Evolutionary conservation across 495 filamentous ascomycete species (phyloP), one percentile per base, ranked within the genome.

Genomic region (Trichoderma virens): DNA sequence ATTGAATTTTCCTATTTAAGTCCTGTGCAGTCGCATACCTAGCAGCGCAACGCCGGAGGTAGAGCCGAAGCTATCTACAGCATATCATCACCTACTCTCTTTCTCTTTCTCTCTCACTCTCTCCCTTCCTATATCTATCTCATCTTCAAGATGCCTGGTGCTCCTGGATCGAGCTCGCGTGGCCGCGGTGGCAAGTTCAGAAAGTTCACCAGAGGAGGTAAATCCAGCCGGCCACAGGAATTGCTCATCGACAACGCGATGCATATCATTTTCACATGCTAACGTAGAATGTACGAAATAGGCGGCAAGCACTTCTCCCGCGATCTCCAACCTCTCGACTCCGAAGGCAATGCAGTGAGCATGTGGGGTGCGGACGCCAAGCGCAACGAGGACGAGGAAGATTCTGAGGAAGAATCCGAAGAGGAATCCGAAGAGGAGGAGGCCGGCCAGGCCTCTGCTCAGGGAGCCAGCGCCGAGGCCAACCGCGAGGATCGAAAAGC

Each of bases 231-330:
- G 28, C 28, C 28, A 20, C 34, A 7, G 34, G 6, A 7, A 2
- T 35, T 35, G 34, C 34, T 35, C 34, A 13, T 8, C 45, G 43
- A 64, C 14, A n/a, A 62, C 63, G 65, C 65, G 27, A 35, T 60
- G 34, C 23, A 25, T 39, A 61, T 39, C 30, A 31, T 20, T 34
- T 28, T 27, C 4, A n/a, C 23, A 54, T n/a, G 31, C 62, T 32
- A 34, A 45, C 27, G 8, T 18, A 20, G 39, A 31, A 67, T 62
- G 11, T 34, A 61, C 69, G 39, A n/a, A 62, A 54, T 63, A 96
- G 93, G 93, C 63, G 94, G 93, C 68, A 96, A 97, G 77, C 87
- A 95, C 66, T 98, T 92, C 83, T 96, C 93, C 66, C 87, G 88
- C 43, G 88, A 97, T 72, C 85, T 97, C 13, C 85, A 86, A 72